phyloP scores from a whole-genome alignment of 139 green algal species.

The Monoraphidium neglectum region DNA sequence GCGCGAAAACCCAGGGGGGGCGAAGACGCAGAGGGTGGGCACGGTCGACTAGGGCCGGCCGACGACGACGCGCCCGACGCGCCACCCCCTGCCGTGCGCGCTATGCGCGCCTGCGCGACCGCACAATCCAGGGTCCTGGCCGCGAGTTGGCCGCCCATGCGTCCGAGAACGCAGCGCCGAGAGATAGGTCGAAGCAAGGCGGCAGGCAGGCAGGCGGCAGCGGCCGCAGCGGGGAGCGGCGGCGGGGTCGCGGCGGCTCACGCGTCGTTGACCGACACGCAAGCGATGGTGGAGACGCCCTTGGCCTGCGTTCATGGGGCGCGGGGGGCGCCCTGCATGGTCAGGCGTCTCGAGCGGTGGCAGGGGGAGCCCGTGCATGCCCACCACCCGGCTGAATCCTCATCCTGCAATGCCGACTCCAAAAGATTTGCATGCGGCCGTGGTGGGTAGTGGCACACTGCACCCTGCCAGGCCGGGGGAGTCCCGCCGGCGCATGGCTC shows the following conservation, averaged over 20 bases:
- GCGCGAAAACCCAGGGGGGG: not conserved
- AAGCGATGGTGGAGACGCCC: conserved; percentile 94
- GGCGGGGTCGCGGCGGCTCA: conserved; percentile 92
- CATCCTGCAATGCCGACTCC: no score
- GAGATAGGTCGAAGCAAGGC: no score
- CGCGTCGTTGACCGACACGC: conserved; percentile 95
- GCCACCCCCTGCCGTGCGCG: not conserved
- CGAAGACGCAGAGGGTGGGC: not conserved
- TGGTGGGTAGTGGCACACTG: no score
- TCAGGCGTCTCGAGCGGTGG: no score
- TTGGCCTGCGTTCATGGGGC: conserved; percentile 43
- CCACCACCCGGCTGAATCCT: no score
- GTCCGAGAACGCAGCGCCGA: conserved; percentile 42
- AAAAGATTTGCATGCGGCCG: no score
- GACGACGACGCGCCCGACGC: not conserved
- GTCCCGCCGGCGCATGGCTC: no score
- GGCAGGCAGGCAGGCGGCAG: no score
- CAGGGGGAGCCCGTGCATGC: no score
- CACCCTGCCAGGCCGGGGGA: no score
- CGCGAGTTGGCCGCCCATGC: not conserved
- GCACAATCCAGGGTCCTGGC: not conserved
- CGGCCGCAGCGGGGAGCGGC: conserved; percentile 90
- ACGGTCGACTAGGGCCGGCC: not conserved
- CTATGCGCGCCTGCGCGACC: not conserved
- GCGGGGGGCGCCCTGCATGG: no score